These are phyloP conservation scores for Phlebopus sp. DNA, from an alignment of 1,284 basidiomycete genomes.

Conservation along the genomic window DNA sequence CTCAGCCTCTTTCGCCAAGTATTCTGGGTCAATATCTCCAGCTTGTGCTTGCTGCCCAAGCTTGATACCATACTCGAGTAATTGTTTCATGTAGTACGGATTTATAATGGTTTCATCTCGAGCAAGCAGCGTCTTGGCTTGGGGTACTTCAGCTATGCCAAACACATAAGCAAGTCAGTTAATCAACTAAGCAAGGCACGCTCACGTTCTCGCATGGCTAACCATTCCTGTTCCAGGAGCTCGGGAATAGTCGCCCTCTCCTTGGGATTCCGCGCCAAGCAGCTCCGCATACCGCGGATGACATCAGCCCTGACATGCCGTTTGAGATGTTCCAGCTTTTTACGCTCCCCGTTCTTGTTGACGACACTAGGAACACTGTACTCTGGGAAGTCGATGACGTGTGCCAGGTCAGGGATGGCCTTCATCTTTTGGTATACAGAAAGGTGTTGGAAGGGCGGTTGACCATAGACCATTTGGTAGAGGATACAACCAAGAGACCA, in stretches of 20 bases:
- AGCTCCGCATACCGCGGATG: conserved; percentile 72
- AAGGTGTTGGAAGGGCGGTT: conserved; percentile 88
- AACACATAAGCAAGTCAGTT: conserved; percentile 14
- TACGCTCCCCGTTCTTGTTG: conserved; percentile 41
- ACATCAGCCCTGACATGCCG: conserved; percentile 65
- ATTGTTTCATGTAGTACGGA: conserved; percentile 69
- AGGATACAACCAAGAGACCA: conserved; percentile 98
- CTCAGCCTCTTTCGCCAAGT: conserved; percentile 45
- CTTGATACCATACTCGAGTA: conserved; percentile 63
- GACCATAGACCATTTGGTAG: conserved; percentile 97
- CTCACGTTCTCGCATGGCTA: conserved; percentile 55
- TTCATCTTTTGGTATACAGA: conserved; percentile 85
- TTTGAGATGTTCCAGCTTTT: conserved; percentile 61
- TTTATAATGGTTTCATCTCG: conserved; percentile 69
- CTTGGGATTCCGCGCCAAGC: conserved; percentile 72
- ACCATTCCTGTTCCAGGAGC: conserved; percentile 64
- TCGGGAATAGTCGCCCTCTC: conserved; percentile 81
- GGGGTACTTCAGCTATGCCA: conserved; percentile 22
- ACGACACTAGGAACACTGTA: conserved; percentile 39
- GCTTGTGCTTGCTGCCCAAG: conserved; percentile 42
- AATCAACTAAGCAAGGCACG: conserved; percentile 12
- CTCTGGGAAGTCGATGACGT: conserved; percentile 76
- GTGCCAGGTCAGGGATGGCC: conserved; percentile 73
- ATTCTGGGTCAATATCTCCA: conserved; percentile 39
- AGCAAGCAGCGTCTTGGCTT: conserved; percentile 37